phyloP scores from a whole-genome alignment of 2,329 filamentous ascomycete genomes.

The Zymoseptoria ardabiliae region DNA sequence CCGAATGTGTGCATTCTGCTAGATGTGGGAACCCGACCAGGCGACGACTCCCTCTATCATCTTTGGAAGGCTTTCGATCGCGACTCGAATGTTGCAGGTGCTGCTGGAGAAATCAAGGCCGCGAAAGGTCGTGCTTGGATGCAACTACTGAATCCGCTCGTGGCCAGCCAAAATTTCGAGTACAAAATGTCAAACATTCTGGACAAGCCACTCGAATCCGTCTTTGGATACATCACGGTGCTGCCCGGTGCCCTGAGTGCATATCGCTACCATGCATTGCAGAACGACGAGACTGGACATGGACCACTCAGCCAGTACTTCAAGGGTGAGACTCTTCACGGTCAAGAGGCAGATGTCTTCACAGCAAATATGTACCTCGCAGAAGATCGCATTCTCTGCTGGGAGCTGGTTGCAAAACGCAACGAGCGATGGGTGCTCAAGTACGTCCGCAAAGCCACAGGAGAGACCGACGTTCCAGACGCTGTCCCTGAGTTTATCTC shows the following conservation, averaged over 20 bases:
- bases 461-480: constrained; percentile 96
- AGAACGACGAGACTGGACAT: constrained; percentile 93
- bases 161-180: constrained; percentile 97
- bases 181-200: constrained; percentile 99
- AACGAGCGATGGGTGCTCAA: constrained; percentile 95
- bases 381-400: constrained; percentile 83
- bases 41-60: constrained; percentile 86
- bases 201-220: constrained; percentile 92
- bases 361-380: constrained; percentile 95
- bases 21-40: constrained; percentile 90
- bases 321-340: constrained; percentile 95
- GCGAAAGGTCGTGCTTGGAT: constrained; percentile 82
- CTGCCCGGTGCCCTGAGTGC: constrained; percentile 90
- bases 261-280: constrained; percentile 89
- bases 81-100: constrained; percentile 93
- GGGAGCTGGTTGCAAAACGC: constrained; percentile 92
- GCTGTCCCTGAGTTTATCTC: constrained; percentile 94
- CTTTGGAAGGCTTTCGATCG: constrained; percentile 98
- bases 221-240: constrained; percentile 97
- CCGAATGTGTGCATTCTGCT: constrained; percentile 96
- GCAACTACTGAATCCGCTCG: constrained; percentile 84
- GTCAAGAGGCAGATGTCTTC: constrained; percentile 92
- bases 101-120: constrained; percentile 94
- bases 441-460: constrained; percentile 92
- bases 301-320: constrained; percentile 97